phyloP scores from a whole-genome alignment of 495 filamentous ascomycete genomes.

The Acidomyces sp. region DNA sequence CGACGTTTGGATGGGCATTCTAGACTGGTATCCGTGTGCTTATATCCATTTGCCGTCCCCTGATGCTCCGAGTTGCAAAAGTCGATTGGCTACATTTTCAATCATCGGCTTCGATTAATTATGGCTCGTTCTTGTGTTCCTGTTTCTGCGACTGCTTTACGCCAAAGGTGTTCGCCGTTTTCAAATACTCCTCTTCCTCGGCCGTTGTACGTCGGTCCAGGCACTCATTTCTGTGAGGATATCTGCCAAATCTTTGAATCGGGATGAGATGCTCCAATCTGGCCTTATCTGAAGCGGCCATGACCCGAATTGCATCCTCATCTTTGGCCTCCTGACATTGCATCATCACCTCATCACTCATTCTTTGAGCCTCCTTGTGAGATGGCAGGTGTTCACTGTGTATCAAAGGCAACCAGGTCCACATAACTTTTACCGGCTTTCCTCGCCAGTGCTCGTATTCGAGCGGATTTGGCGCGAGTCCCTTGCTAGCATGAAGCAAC shows the following conservation, averaged over 20 bases:
- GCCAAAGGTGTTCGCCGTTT: constrained; percentile 31
- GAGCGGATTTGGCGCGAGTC: background rate
- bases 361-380: background rate
- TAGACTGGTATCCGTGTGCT: too few relatives aligned
- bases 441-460: background rate
- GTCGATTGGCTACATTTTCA: too few relatives aligned
- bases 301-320: constrained; percentile 4
- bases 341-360: constrained; percentile 2
- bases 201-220: constrained; percentile 25
- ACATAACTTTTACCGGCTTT: constrained; percentile 19
- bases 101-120: too few relatives aligned
- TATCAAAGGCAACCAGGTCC: constrained; percentile 35
- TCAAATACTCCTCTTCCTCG: constrained; percentile 25
- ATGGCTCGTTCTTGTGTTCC: too few relatives aligned
- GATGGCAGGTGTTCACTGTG: constrained; percentile 31
- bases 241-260: constrained; percentile 30
- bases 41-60: too few relatives aligned
- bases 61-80: too few relatives aligned
- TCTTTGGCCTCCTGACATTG: constrained; percentile 16
- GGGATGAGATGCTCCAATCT: constrained; percentile 25
- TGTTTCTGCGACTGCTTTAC: constrained; percentile 8
- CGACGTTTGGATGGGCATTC: too few relatives aligned
- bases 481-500: constrained; percentile 9
- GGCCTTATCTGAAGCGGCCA: constrained; percentile 5
- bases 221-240: constrained; percentile 30